Evolutionary conservation across 202 grass and related monocot genomes (phyloP), one percentile per base, ranked within the genome.

Genomic region (Panicum hallii): DNA sequence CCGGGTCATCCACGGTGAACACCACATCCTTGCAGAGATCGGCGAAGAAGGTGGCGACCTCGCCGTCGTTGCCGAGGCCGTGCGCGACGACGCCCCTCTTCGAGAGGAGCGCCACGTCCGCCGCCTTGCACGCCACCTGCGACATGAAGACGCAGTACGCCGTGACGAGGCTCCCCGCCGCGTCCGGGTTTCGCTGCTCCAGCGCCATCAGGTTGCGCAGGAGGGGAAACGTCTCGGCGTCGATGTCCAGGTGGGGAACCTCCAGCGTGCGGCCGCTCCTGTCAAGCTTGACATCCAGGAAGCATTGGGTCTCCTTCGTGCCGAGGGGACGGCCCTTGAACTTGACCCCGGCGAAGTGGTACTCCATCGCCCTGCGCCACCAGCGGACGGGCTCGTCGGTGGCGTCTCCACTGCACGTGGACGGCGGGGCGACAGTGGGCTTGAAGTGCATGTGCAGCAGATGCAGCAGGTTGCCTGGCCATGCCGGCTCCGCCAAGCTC

Each of bases 371-470:
- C 11, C 63, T 63, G 64, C 79, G 85, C 85, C 85, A 87, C 44
- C 79, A 43, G 30, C 26, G 26, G 26, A 26, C 0, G 26, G 26
- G 26, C 26, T 26, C 26, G 26, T 1, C 26, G 26, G 26, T 26
- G 26, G 26, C 26, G 26, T 26, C 26, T 26, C 26, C 26, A 26
- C 26, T 26, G 26, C 26, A 26, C 26, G 26, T 26, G 26, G 26
- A 26, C 26, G 26, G 26, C 26, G 26, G 26, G 26, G 26, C 26
- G 26, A 26, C 26, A 26, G 2, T 15, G 4, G 72, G 79, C 34
- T 23, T 44, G 7, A 88, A 46, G 55, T 88, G 86, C 86, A 88
- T 88, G 38, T 88, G 86, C 23, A 88, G 5, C 19, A 88, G 79
- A 40, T 88, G 86, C n/a, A 88, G 72, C 1, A 88, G 86, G 26